Conservation (phyloP, 2,329 filamentous ascomycete species). For the Exophiala dermatitidis region DNA sequence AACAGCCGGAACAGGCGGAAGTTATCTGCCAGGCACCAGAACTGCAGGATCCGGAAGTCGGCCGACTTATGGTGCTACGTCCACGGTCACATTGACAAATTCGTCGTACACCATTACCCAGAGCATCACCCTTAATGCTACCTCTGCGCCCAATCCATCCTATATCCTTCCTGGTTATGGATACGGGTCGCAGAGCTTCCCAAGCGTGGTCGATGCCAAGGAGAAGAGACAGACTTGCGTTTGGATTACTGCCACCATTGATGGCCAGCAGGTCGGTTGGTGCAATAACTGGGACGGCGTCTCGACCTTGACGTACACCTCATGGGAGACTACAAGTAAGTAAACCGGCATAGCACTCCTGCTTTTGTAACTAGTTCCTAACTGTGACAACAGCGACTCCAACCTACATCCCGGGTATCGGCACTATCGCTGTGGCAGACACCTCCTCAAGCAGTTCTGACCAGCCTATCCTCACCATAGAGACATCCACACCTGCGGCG, state of each 20-base stretch:
- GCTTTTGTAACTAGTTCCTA: not conserved
- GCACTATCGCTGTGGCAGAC: slow-evolving; percentile 4
- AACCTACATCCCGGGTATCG: slow-evolving; percentile 13
- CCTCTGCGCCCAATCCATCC: slow-evolving; percentile 1
- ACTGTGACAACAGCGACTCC: slow-evolving; percentile 4
- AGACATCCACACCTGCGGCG: slow-evolving; percentile 5
- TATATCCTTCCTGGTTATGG: slow-evolving; percentile 3
- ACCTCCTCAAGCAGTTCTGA: not conserved
- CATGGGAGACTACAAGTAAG: slow-evolving; percentile 24
- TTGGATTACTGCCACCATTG: slow-evolving; percentile 24
- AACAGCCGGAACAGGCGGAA: not conserved
- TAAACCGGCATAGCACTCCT: not conserved
- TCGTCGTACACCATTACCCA: slow-evolving; percentile 7
- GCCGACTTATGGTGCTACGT: not conserved
- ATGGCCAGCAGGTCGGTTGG: slow-evolving; percentile 21
- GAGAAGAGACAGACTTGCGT: slow-evolving; percentile 27
- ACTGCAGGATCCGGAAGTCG: not conserved
- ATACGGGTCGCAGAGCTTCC: slow-evolving; percentile 1
- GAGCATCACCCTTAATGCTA: slow-evolving; percentile 1
- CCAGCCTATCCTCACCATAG: slow-evolving; percentile 1
- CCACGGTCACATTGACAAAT: slow-evolving; percentile 5
- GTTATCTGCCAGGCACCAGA: not conserved
- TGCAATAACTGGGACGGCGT: slow-evolving; percentile 26
- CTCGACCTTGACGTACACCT: slow-evolving; percentile 18
- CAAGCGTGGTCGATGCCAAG: not conserved